Evolutionary conservation across 345 rosid genomes (phyloP).

Genomic region (Balakata baccata): DNA sequence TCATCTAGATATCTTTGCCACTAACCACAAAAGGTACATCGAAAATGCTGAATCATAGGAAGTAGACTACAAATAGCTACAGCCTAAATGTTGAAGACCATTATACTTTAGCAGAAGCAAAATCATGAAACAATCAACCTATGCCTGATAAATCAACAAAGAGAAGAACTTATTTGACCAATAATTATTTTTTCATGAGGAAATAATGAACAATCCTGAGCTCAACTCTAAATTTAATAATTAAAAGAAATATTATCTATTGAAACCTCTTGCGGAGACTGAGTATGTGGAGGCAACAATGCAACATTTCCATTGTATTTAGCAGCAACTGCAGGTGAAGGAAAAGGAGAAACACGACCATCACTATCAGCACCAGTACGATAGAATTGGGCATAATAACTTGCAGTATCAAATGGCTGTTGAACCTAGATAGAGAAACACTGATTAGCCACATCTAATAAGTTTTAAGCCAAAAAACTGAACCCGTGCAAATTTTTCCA

Average conservation of each 20-base stretch:
- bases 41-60: neutral
- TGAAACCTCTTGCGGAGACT: constrained; percentile 78
- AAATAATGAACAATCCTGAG: neutral
- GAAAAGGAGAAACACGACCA: constrained; percentile 79
- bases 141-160: constrained; percentile 7
- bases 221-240: constrained; percentile 2
- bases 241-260: constrained; percentile 14
- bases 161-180: neutral
- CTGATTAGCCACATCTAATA: constrained; percentile 23
- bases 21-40: neutral
- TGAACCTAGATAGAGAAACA: constrained; percentile 49
- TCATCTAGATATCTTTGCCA: neutral
- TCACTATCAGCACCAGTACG: constrained; percentile 63
- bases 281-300: constrained; percentile 67
- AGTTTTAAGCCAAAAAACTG: constrained; percentile 17
- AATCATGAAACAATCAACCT: neutral
- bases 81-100: neutral
- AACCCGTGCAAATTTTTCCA: neutral
- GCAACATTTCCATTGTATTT: constrained; percentile 80
- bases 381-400: constrained; percentile 76
- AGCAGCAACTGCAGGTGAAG: constrained; percentile 60
- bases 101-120: neutral
- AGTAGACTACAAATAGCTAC: neutral
- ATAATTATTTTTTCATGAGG: neutral
- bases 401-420: constrained; percentile 76